A percentile compares a stretch with the other conserved stretches of the same genome.
These are phyloP conservation scores for Butyriboletus loyo DNA, from an alignment of 768 basidiomycete genomes.

Conservation along the genomic window DNA sequence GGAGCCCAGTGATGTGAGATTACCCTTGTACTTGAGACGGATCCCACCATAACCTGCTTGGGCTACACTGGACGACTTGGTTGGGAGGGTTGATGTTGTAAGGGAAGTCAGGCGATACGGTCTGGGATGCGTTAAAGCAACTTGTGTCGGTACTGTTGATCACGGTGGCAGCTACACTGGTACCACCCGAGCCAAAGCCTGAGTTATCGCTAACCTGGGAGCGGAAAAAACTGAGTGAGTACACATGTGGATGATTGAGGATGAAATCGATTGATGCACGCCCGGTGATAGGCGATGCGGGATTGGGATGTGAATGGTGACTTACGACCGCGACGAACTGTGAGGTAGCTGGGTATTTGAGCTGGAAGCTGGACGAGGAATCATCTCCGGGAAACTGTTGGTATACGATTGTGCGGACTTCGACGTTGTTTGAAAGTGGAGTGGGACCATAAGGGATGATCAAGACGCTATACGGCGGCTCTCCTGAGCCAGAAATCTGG, in stretches of 20 bases:
- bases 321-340: conserved; percentile 77
- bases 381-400: conserved; percentile 46
- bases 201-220: conserved; percentile 54
- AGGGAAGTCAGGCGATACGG: conserved; percentile 51
- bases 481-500: conserved; percentile 55
- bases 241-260: neutral
- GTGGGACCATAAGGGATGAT: conserved; percentile 66
- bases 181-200: conserved; percentile 72
- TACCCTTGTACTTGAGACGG: conserved; percentile 51
- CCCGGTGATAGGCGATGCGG: too few species aligned
- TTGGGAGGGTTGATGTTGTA: conserved; percentile 62
- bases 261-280: neutral
- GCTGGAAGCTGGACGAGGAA: conserved; percentile 47
- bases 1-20: conserved; percentile 9
- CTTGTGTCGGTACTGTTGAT: conserved; percentile 45
- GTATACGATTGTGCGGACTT: conserved; percentile 60
- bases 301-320: conserved; percentile 15
- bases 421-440: conserved; percentile 57
- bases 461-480: conserved; percentile 65
- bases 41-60: conserved; percentile 68
- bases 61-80: conserved; percentile 61
- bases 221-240: neutral
- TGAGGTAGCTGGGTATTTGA: conserved; percentile 63
- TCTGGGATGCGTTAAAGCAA: conserved; percentile 54
- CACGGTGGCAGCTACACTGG: conserved; percentile 64